phyloP scores from a whole-genome alignment of 345 rosid genomes.

The Kernera saxatilis region DNA sequence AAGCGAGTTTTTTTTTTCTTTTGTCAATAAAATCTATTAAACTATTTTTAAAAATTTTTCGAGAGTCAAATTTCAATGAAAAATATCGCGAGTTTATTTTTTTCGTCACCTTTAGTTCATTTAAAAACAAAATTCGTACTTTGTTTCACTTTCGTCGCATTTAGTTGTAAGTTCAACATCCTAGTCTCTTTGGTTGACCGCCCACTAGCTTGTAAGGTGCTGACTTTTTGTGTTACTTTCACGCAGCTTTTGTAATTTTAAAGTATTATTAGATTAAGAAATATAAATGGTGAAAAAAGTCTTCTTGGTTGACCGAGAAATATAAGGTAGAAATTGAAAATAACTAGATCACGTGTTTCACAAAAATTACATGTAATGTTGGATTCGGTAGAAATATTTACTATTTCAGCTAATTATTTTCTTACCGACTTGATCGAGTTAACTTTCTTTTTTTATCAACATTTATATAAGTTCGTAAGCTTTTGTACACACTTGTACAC shows the following conservation, averaged over 20 bases:
- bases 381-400: not conserved
- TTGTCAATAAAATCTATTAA: too few species aligned
- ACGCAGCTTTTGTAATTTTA: conserved; percentile 6
- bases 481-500: not conserved
- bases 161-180: conserved; percentile 12
- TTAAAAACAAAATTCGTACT: not conserved
- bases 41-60: too few species aligned
- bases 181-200: conserved; percentile 26
- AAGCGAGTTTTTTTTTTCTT: too few species aligned
- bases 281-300: not conserved
- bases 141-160: not conserved
- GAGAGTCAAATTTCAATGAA: too few species aligned
- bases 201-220: not conserved
- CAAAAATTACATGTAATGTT: not conserved
- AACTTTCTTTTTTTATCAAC: too few species aligned
- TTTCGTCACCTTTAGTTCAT: not conserved
- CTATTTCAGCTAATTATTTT: conserved; percentile 7
- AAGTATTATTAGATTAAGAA: not conserved
- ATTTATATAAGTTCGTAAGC: too few species aligned
- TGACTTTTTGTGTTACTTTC: not conserved
- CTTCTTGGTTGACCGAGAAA: not conserved
- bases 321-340: not conserved
- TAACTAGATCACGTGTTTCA: conserved; percentile 6
- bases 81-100: too few species aligned
- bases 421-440: not conserved